Conservation (phyloP, 78 protist species). For the Fonticula alba region DNA sequence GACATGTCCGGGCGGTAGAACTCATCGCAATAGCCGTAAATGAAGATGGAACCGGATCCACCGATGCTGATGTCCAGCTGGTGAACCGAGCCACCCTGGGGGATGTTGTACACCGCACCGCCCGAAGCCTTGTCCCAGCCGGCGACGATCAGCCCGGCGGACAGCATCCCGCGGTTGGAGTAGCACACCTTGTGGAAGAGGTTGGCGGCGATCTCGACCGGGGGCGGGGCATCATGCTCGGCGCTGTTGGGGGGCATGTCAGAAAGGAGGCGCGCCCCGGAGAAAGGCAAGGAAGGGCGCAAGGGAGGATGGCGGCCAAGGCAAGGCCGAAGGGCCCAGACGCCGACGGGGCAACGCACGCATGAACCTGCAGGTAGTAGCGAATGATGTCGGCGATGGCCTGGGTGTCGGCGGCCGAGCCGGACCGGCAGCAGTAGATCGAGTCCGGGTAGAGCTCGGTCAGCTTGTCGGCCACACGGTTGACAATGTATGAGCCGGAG, state of each 20-base stretch:
- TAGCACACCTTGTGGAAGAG: slow-evolving; percentile 62
- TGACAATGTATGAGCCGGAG: slow-evolving; percentile 67
- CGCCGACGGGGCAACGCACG: slow-evolving; percentile 7
- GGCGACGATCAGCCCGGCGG: slow-evolving; percentile 87
- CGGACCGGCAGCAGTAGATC: slow-evolving; percentile 83
- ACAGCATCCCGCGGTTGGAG: slow-evolving; percentile 60
- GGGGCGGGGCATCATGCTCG: slow-evolving; percentile 58
- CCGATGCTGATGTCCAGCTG: slow-evolving; percentile 68
- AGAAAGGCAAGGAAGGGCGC: background rate
- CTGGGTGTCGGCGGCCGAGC: slow-evolving; percentile 97
- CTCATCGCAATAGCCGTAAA: slow-evolving; percentile 84
- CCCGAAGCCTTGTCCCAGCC: slow-evolving; percentile 69
- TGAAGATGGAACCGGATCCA: slow-evolving; percentile 80
- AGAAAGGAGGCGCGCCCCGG: background rate
- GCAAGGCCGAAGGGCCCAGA: background rate
- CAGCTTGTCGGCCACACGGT: slow-evolving; percentile 84
- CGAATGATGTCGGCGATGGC: slow-evolving; percentile 63
- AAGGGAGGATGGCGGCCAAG: background rate
- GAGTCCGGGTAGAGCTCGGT: slow-evolving; percentile 58
- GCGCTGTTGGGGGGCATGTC: slow-evolving; percentile 10
- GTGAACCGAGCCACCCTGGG: slow-evolving; percentile 80
- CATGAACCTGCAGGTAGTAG: slow-evolving; percentile 53
- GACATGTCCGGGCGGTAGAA: slow-evolving; percentile 67
- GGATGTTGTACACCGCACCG: slow-evolving; percentile 65
- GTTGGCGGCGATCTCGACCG: slow-evolving; percentile 76